Percentiles rank a stretch among this genome's conserved stretches.
Evolutionary conservation across 768 basidiomycete genomes (phyloP).

Genomic region (Leccinum boreale): DNA sequence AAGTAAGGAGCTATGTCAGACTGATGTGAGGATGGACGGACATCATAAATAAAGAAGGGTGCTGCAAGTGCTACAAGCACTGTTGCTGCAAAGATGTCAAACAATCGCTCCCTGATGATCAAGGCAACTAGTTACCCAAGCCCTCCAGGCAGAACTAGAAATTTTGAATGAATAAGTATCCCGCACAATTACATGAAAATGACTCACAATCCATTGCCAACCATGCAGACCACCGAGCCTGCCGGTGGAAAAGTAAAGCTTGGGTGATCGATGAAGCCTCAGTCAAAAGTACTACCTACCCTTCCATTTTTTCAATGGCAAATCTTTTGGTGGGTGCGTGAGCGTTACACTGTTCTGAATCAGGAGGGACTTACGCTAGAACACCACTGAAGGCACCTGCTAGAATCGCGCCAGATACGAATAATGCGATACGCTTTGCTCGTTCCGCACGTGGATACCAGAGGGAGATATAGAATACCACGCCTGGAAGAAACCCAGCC

Average conservation of each 20-base stretch:
- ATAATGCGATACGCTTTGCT: conserved; percentile 52
- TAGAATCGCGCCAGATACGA: conserved; percentile 55
- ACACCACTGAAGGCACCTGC: conserved; percentile 49
- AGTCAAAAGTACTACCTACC: conserved; percentile 25
- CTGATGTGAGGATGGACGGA: conserved; percentile 21
- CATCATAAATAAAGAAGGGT: conserved; percentile 53
- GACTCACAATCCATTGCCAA: conserved; percentile 39
- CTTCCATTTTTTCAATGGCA: conserved; percentile 32
- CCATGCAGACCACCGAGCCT: conserved; percentile 32
- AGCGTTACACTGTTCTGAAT: background rate
- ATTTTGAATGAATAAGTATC: conserved; percentile 1
- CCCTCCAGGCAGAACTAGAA: conserved; percentile 32
- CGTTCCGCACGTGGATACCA: conserved; percentile 61
- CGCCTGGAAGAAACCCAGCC: conserved; percentile 40
- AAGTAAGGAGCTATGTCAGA: background rate
- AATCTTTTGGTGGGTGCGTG: conserved; percentile 26
- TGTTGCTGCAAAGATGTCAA: conserved; percentile 7
- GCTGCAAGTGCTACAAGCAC: conserved; percentile 13
- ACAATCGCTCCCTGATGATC: background rate
- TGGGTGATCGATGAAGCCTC: background rate
- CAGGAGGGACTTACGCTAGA: conserved; percentile 35
- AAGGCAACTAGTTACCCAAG: conserved; percentile 10
- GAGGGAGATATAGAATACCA: conserved; percentile 43
- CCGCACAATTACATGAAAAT: no score
- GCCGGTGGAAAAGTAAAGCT: background rate